A percentile compares a stretch with the other conserved stretches of the same genome.
These are phyloP conservation scores for Puccinia hordei DNA, from an alignment of 1,284 basidiomycete genomes.

Conservation along the genomic window DNA sequence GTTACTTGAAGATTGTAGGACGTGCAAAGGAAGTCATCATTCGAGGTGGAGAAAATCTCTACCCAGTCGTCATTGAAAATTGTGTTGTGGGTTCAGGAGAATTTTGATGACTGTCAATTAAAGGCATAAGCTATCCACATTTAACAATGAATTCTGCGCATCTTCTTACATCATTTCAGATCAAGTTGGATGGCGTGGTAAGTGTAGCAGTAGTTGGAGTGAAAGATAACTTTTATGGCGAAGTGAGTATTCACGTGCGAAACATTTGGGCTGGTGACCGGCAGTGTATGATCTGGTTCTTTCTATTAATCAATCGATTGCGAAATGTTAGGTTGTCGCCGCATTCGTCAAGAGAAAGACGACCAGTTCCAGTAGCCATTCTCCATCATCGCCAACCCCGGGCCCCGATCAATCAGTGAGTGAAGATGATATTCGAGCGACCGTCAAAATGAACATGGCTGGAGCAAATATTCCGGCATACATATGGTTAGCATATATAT, in stretches of 20 bases:
- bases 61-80: constrained; percentile 51
- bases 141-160: background rate
- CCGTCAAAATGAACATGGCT: constrained; percentile 8
- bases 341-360: constrained; percentile 27
- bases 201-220: constrained; percentile 31
- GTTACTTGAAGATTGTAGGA: constrained; percentile 51
- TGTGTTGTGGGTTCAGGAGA: constrained; percentile 30
- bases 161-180: background rate
- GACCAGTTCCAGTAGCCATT: background rate
- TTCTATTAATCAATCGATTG: too few relatives aligned
- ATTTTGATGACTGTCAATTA: too few relatives aligned
- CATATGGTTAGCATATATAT: constrained; percentile 17
- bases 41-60: constrained; percentile 52
- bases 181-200: constrained; percentile 34
- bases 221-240: constrained; percentile 32
- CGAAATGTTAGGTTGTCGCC: background rate
- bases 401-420: background rate
- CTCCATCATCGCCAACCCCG: background rate
- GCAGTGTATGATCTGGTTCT: background rate
- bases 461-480: constrained; percentile 20
- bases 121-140: background rate
- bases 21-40: constrained; percentile 53
- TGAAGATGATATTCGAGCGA: background rate
- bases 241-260: constrained; percentile 34
- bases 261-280: too few relatives aligned